Evolutionary conservation across 768 basidiomycete genomes (phyloP).

Genomic region (Sporobolomyces pararoseus): DNA sequence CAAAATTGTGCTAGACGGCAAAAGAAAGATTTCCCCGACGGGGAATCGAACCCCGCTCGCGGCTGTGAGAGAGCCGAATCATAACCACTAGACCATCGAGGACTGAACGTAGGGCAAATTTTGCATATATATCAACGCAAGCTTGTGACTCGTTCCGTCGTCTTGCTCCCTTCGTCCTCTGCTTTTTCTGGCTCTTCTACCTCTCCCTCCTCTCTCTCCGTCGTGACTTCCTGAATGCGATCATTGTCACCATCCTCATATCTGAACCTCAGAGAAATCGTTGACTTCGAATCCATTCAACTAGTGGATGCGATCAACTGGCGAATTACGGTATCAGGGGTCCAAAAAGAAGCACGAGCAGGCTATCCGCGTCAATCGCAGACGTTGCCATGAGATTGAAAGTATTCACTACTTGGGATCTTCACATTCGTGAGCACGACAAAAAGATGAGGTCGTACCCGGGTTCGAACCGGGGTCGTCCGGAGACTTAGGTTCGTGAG

Average conservation of each 20-base stretch:
- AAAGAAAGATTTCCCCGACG: constrained; percentile 5
- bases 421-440: background rate
- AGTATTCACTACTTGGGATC: background rate
- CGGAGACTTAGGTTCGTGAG: background rate
- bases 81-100: constrained; percentile 13
- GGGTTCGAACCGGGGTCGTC: constrained; percentile 11
- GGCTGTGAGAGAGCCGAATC: constrained; percentile 6
- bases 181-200: too few species aligned
- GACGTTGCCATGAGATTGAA: background rate
- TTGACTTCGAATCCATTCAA: too few species aligned
- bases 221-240: too few species aligned
- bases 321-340: too few species aligned
- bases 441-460: constrained; percentile 2
- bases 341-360: too few species aligned
- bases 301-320: too few species aligned
- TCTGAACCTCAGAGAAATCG: too few species aligned
- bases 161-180: too few species aligned
- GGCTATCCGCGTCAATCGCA: too few species aligned
- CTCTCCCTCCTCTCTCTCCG: too few species aligned
- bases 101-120: background rate
- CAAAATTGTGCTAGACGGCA: background rate
- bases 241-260: too few species aligned
- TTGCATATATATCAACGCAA: background rate
- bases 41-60: constrained; percentile 12
- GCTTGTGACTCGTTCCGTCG: too few species aligned